phyloP scores from a whole-genome alignment of 352 stramenopile genomes.

The Phytophthora sp. region DNA sequence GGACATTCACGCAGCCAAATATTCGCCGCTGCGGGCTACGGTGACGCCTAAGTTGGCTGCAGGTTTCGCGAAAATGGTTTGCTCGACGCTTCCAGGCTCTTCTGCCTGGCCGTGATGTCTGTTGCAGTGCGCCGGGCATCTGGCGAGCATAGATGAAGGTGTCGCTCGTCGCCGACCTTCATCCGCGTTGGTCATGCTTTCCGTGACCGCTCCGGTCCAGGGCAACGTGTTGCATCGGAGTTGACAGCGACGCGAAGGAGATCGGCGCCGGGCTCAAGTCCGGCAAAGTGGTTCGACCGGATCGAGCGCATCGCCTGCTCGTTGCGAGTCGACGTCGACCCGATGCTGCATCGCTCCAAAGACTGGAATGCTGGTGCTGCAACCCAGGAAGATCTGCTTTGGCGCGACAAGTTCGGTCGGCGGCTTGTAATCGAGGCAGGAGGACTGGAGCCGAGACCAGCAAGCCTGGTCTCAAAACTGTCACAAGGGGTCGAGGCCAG shows the following conservation, averaged over 20 bases:
- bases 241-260: not conserved
- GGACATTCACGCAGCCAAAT: conserved; percentile 3
- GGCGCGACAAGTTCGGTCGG: no score
- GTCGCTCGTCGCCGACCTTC: conserved; percentile 6
- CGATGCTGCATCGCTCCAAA: no score
- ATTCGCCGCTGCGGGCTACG: not conserved
- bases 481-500: no score
- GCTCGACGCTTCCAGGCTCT: not conserved
- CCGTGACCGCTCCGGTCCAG: not conserved
- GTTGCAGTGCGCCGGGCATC: conserved; percentile 18
- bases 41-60: not conserved
- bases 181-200: not conserved
- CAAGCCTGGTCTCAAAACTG: no score
- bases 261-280: not conserved
- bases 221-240: not conserved
- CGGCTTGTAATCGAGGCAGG: no score
- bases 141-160: conserved; percentile 20
- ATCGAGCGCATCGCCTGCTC: not conserved
- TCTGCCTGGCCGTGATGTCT: conserved; percentile 20
- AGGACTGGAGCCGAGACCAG: no score
- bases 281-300: not conserved
- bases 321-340: no score
- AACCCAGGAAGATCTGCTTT: no score
- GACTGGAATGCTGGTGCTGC: no score
- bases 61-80: conserved; percentile 9